These are phyloP conservation scores for Gossypium longicalyx DNA, from an alignment of 345 rosid species.

Conservation along the genomic window DNA sequence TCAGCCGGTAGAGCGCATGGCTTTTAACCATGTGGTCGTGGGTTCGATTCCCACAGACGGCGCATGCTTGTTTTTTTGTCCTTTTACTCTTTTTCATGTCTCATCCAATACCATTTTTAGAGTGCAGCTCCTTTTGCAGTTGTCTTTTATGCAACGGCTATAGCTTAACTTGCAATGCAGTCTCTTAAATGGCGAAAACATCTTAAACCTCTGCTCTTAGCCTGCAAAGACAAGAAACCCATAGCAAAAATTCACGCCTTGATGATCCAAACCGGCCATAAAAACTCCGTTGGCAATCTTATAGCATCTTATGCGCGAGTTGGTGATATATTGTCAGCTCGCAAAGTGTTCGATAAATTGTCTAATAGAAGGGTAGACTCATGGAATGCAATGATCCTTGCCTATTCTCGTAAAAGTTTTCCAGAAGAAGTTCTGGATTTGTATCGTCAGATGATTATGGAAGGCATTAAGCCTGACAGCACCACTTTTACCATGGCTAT, in stretches of 20 bases:
- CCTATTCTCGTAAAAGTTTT: constrained; percentile 40
- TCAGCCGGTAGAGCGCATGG: constrained; percentile 57
- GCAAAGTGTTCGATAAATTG: constrained; percentile 24
- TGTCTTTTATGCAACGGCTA: not conserved
- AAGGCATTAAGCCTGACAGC: constrained; percentile 60
- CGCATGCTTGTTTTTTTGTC: not conserved
- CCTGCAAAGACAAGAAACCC: constrained; percentile 25
- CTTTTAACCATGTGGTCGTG: constrained; percentile 64
- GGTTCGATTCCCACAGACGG: constrained; percentile 63
- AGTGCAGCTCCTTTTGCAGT: not conserved
- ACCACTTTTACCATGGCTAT: constrained; percentile 61
- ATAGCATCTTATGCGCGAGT: constrained; percentile 20
- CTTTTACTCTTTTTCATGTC: not conserved
- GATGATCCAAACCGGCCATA: not conserved
- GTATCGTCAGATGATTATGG: constrained; percentile 48
- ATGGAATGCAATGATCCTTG: constrained; percentile 58
- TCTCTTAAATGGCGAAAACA: constrained; percentile 32
- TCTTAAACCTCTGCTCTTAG: constrained; percentile 39
- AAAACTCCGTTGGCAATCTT: not conserved
- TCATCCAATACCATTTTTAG: not conserved
- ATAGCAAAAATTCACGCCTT: not conserved
- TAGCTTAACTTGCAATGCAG: not conserved
- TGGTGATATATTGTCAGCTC: constrained; percentile 43
- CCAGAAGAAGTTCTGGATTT: constrained; percentile 45
- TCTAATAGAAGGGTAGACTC: constrained; percentile 39